A percentile compares a stretch with the other conserved stretches of the same genome.
These are phyloP conservation scores for Orbilia blumenaviensis DNA, from an alignment of 2,329 filamentous ascomycete species.

Conservation along the genomic window DNA sequence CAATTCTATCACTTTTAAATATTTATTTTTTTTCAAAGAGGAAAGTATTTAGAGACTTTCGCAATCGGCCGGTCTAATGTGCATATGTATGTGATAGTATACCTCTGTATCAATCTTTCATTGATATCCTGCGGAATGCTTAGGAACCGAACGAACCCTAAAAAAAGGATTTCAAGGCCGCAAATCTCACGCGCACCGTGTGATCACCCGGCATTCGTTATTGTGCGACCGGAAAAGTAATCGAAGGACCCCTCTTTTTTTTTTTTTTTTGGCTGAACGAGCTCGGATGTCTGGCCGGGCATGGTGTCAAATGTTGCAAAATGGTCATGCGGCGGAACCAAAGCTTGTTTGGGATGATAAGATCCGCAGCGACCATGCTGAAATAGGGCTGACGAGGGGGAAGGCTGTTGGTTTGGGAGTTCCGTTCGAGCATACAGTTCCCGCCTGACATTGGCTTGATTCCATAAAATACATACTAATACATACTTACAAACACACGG, in stretches of 20 bases:
- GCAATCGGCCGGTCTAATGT: no score
- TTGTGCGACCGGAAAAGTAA: neutral
- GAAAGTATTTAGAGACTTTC: no score
- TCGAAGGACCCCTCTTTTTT: neutral
- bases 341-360: conserved; percentile 37
- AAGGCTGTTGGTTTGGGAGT: neutral
- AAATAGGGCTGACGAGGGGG: conserved; percentile 21
- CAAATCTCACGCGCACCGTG: neutral
- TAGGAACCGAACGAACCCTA: no score
- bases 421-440: conserved; percentile 1
- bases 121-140: no score
- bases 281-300: neutral
- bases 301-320: conserved; percentile 1
- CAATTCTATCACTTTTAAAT: no score
- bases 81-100: no score
- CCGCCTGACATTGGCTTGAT: conserved; percentile 12
- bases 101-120: no score
- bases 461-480: no score
- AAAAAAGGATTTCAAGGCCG: no score
- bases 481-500: no score
- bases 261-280: no score
- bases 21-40: no score
- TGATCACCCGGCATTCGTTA: conserved; percentile 4
- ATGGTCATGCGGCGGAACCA: conserved; percentile 5
- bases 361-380: conserved; percentile 22